Conservation (phyloP, 257 asterid genomes). For the Solanum paucissectum region DNA sequence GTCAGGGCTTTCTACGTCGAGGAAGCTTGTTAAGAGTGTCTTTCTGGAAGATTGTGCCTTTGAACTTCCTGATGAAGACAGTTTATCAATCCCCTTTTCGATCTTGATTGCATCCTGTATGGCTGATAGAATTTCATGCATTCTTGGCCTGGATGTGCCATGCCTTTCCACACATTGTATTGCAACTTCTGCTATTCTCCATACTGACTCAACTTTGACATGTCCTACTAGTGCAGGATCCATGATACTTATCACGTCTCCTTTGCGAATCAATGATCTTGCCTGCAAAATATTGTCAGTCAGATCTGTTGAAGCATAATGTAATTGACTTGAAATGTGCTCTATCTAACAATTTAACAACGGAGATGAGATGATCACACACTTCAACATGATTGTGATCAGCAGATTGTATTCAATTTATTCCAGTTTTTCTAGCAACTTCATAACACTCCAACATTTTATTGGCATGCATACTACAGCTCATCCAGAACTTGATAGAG, state of each 20-base stretch:
- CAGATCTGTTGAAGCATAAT: not conserved
- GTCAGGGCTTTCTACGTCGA: conserved; percentile 82
- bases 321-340: not conserved
- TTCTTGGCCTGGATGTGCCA: conserved; percentile 67
- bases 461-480: not conserved
- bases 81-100: conserved; percentile 64
- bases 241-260: conserved; percentile 76
- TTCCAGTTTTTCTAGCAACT: not conserved
- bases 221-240: conserved; percentile 54
- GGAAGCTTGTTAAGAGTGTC: conserved; percentile 86
- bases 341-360: not conserved
- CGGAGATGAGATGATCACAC: not conserved
- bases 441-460: not conserved
- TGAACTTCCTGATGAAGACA: conserved; percentile 47
- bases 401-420: not conserved
- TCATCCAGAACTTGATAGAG: not conserved
- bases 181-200: conserved; percentile 92
- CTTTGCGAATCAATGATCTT: conserved; percentile 80
- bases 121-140: conserved; percentile 82
- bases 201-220: conserved; percentile 69
- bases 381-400: not conserved
- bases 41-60: conserved; percentile 72
- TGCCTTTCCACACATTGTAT: conserved; percentile 88
- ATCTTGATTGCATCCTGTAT: conserved; percentile 83
- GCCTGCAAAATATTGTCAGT: conserved; percentile 33